Conservation (phyloP, 192 early-diverging fungal genomes). For the Backusella circina region DNA sequence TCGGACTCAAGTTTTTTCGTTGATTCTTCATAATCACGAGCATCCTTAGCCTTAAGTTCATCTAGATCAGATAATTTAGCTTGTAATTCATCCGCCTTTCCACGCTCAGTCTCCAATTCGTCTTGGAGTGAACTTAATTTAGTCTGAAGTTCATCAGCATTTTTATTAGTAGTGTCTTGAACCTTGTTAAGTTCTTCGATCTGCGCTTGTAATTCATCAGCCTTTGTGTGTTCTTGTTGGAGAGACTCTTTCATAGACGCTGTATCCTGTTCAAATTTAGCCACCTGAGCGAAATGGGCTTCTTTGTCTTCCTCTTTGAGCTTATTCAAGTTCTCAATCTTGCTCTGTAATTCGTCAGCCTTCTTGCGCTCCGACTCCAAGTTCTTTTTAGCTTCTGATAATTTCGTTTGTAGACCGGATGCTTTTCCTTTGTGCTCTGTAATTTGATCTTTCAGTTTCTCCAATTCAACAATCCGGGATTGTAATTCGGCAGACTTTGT, state of each 20-base stretch:
- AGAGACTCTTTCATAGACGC: background rate
- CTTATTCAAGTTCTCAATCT: background rate
- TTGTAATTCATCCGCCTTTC: background rate
- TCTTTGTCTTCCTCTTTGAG: background rate
- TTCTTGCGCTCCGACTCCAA: background rate
- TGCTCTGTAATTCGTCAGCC: background rate
- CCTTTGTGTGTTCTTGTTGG: background rate
- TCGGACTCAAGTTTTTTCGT: background rate
- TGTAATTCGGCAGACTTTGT: background rate
- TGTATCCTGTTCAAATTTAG: background rate
- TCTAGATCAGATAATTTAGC: background rate
- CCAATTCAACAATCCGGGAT: background rate
- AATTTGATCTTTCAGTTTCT: background rate
- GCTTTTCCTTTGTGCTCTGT: background rate
- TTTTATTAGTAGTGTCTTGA: background rate
- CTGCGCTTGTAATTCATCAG: background rate
- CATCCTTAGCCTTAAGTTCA: background rate
- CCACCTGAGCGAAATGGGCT: background rate
- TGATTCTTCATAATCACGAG: background rate
- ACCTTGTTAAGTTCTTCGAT: background rate
- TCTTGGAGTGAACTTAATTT: background rate
- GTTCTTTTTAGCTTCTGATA: background rate
- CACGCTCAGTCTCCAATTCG: background rate
- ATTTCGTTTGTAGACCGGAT: background rate
- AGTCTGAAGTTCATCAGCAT: background rate